Base-by-base conservation (phyloP, 2,329 filamentous ascomycete genomes). In the Penicillium sp. region DNA sequence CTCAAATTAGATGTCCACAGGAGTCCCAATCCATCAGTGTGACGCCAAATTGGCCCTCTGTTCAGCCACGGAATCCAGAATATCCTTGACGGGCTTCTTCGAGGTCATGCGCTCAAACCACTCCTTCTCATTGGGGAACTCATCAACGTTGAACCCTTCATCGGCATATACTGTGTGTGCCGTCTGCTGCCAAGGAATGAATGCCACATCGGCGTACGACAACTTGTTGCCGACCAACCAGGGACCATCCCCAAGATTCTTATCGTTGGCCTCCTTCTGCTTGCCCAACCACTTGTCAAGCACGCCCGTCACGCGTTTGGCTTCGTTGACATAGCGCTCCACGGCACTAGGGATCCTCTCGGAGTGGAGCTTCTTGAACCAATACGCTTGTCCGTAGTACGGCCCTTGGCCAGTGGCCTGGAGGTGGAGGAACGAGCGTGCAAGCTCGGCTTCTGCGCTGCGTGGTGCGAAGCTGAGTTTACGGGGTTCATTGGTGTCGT, bases 361-460 rank as follows among this genome's bases (percentile, higher is more conserved):
- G 0, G 64, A 63, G 61, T 80, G 75, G 50, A 71, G 75, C 6
- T 56, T 57, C 17, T 53, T 65, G 67, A 79, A 81, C 78, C 78
- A 82, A 29, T 67, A 70, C 0, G 68, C 69, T 64, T 82, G 80
- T 15, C 80, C 81, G 57, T 74, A 81, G 63, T 81, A 82, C 0
- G 79, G 80, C 1, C 79, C 80, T 61, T 82, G 80, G 8, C 79
- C 79, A 2, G 73, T 72, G 41, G 69, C 68, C 66, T 82, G 78
- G 67, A 75, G 80, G 63, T 73, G 74, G 5, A 81, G 72, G 74
- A 77, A 81, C 41, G 79, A 77, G 58, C 75, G 75, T 4, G 74
- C 72, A 2, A 72, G 68, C 59, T 74, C 77, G 50, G 65, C 68
- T 33, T 80, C 77, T 3, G 70, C 66, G 5, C 66, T 69, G 2